Evolutionary conservation across 331 rosid genomes (phyloP), one percentile per base, ranked within the genome.

Genomic region (Dryas integrifolia): DNA sequence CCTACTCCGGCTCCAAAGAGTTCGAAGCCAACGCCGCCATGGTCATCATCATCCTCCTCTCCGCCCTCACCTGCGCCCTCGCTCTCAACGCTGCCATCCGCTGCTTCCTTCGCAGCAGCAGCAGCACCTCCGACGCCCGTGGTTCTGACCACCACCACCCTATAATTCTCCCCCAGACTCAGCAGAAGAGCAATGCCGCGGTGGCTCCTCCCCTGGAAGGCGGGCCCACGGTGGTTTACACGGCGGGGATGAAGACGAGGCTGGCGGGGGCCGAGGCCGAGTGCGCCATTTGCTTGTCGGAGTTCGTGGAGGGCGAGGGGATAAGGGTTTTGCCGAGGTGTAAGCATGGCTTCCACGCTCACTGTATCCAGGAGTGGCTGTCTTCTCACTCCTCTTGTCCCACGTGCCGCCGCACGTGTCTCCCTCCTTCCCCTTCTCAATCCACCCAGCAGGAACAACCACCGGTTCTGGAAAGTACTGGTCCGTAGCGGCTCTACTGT

Each of bases 231-330:
- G 9, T 81, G 58, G 78, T 82, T 52, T 85, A 77, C 70, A 66
- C 89, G 30, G 69, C 70, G 12, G 90, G 18, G 21, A 66, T 75
- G 73, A 76, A 71, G 68, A 58, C 73, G 30, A 71, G 65, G 35
- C 65, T 86, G 49, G 85, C 84, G 2, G 90, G 87, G 2, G 68
- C 57, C 4, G 81, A 78, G 62, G 83, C 84, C n/a, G 90, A 86
- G 76, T 86, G 90, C 39, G 79, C 85, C 47, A 86, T 86, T 75
- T 86, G 90, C 78, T 73, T 86, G 82, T 67, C 85, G 50, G 90
- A 86, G 72, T 83, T 86, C 44, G 79, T 62, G 73, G 90, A 80
- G 6, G 90, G 90, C 18, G 85, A 86, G 51, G 79, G 72, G 13
- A 69, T 86, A 65, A 80, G 80, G 51, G 76, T 86, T 21, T 12